phyloP scores from a whole-genome alignment of 2,329 filamentous ascomycete genomes.

The Daldinia eschscholtzii region DNA sequence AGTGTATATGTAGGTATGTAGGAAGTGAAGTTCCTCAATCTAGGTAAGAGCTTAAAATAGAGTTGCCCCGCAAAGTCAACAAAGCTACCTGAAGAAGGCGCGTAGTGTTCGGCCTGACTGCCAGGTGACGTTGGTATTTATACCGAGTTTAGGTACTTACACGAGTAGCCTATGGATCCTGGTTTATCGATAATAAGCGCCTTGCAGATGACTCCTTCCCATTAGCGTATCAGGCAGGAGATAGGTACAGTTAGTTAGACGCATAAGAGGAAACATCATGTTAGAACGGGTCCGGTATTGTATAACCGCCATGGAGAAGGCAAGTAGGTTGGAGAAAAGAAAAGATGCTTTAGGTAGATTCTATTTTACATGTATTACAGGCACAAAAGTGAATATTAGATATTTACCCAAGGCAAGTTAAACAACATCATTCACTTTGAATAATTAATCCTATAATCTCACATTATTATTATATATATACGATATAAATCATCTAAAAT shows the following conservation, averaged over 20 bases:
- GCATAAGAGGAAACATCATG: slow-evolving; percentile 15
- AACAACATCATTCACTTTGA: neutral
- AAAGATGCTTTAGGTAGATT: neutral
- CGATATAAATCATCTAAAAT: neutral
- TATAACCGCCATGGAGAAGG: neutral
- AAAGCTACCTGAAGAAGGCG: slow-evolving; percentile 30
- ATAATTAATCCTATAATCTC: neutral
- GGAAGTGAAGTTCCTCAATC: slow-evolving; percentile 13
- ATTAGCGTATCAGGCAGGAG: slow-evolving; percentile 20
- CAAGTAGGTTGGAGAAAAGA: neutral
- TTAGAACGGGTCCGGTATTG: neutral
- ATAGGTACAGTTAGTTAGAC: slow-evolving; percentile 13
- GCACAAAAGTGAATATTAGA: too few relatives aligned
- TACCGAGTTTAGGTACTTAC: slow-evolving; percentile 11
- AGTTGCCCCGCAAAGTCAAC: slow-evolving; percentile 42
- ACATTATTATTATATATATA: neutral
- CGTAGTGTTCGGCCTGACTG: slow-evolving; percentile 30
- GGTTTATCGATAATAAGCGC: slow-evolving; percentile 28
- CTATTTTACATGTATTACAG: neutral
- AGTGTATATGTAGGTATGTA: neutral
- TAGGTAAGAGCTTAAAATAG: slow-evolving; percentile 22
- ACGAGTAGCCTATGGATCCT: slow-evolving; percentile 7
- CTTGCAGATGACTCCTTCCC: slow-evolving; percentile 17
- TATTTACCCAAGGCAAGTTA: too few relatives aligned
- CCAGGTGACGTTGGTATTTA: slow-evolving; percentile 35